A percentile compares a stretch with the other conserved stretches of the same genome.
Conservation (phyloP, 2,329 filamentous ascomycete genomes). For the Seiridium unicorne region DNA sequence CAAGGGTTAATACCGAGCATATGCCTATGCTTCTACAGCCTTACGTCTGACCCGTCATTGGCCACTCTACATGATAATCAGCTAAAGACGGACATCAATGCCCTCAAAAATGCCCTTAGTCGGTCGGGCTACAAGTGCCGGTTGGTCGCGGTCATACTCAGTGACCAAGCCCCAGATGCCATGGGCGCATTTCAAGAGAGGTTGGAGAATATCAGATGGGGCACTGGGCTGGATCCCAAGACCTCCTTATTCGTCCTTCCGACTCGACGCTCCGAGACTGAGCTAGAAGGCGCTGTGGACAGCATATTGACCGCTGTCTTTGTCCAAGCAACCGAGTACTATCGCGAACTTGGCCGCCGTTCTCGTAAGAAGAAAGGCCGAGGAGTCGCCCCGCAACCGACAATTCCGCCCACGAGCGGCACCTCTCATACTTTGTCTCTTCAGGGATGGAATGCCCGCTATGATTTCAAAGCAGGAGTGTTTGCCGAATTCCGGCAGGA, state of each 20-base stretch:
- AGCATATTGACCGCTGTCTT: conserved; percentile 73
- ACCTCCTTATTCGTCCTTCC: conserved; percentile 79
- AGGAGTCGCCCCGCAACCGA: conserved; percentile 75
- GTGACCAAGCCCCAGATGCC: conserved; percentile 55
- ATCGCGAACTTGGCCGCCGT: conserved; percentile 91
- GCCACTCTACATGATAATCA: conserved; percentile 81
- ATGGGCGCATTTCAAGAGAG: conserved; percentile 68
- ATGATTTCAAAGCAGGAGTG: conserved; percentile 89
- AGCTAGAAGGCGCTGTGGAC: conserved; percentile 71
- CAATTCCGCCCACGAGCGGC: conserved; percentile 76
- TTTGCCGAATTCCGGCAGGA: conserved; percentile 93
- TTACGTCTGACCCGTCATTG: conserved; percentile 70
- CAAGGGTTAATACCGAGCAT: conserved; percentile 79
- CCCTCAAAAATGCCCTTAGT: conserved; percentile 65
- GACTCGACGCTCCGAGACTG: conserved; percentile 66
- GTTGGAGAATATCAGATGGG: conserved; percentile 73
- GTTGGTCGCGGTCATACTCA: conserved; percentile 74
- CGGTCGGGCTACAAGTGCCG: conserved; percentile 75
- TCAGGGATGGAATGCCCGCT: conserved; percentile 88
- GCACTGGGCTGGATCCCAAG: conserved; percentile 79
- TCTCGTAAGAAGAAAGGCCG: conserved; percentile 83
- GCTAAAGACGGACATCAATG: conserved; percentile 83
- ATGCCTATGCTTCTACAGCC: conserved; percentile 76
- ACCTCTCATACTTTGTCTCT: conserved; percentile 83
- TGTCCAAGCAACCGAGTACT: conserved; percentile 79